Percentiles rank a stretch among this genome's conserved stretches.
These are phyloP conservation scores for Talaromyces sp. DNA, from an alignment of 2,329 filamentous ascomycete species.

Conservation along the genomic window DNA sequence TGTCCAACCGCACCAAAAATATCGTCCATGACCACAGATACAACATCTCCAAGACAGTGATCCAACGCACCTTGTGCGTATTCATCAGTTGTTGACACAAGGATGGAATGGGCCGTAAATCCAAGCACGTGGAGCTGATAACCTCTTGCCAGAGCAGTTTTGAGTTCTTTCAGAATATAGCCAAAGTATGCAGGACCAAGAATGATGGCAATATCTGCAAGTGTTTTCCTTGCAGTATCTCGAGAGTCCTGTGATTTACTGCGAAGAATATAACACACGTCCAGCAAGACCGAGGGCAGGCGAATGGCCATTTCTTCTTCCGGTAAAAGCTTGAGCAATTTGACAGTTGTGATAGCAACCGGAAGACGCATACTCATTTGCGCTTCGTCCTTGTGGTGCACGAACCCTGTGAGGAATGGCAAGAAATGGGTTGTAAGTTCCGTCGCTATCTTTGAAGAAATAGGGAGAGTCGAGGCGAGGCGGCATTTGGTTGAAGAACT, in stretches of 20 bases:
- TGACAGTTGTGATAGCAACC: constrained; percentile 81
- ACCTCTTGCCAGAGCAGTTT: constrained; percentile 73
- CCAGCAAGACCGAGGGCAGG: constrained; percentile 77
- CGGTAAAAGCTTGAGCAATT: constrained; percentile 76
- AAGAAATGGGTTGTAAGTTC: constrained; percentile 73
- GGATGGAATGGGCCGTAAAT: constrained; percentile 87
- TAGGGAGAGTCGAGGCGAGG: constrained; percentile 63
- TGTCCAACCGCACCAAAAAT: constrained; percentile 89
- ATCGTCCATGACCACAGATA: constrained; percentile 90
- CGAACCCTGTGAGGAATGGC: constrained; percentile 72
- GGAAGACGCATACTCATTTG: constrained; percentile 90
- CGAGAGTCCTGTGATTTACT: constrained; percentile 84
- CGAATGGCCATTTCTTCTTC: constrained; percentile 65
- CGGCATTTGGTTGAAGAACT: constrained; percentile 27
- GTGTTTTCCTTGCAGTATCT: constrained; percentile 83
- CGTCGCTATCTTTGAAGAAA: constrained; percentile 59
- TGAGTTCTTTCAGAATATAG: constrained; percentile 88
- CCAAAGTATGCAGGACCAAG: constrained; percentile 79
- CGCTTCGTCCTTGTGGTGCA: constrained; percentile 91
- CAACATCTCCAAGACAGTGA: constrained; percentile 73
- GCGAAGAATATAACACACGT: constrained; percentile 86
- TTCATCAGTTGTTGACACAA: constrained; percentile 67
- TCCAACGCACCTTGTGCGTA: constrained; percentile 80
- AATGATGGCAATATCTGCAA: constrained; percentile 75
- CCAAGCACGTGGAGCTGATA: constrained; percentile 94